Evolutionary conservation across 306 rosid species (phyloP).

Genomic region (Citrullus colocynthis): DNA sequence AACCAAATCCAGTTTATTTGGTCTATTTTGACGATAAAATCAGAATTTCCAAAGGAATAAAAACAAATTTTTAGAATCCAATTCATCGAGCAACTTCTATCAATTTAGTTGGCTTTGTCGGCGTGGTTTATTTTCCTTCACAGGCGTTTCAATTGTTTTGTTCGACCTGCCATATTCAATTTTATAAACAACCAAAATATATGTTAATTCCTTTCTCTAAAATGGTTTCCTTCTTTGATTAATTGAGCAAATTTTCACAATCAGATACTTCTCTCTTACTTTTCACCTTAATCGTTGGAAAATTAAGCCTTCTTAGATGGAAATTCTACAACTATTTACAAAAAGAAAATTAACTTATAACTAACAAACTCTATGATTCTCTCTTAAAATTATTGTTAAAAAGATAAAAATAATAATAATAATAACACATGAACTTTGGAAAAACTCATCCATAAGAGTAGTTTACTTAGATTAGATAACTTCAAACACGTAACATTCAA

Average conservation of each 20-base stretch:
- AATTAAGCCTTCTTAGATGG: too few relatives aligned
- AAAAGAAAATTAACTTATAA: too few relatives aligned
- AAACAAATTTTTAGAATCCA: not conserved
- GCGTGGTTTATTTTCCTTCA: not conserved
- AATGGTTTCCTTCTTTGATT: not conserved
- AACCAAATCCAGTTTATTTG: not conserved
- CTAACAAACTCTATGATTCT: not conserved
- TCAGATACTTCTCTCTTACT: not conserved
- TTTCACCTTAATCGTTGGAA: not conserved
- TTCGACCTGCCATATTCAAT: too few relatives aligned
- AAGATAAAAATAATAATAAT: too few relatives aligned
- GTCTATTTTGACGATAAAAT: not conserved
- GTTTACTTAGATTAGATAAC: not conserved
- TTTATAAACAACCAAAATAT: too few relatives aligned
- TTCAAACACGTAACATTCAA: not conserved
- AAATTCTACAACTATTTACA: not conserved
- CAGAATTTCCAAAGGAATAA: not conserved
- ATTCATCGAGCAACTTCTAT: not conserved
- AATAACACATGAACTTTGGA: too few relatives aligned
- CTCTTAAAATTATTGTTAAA: not conserved
- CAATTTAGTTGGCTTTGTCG: not conserved
- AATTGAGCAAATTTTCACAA: not conserved
- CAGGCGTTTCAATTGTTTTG: too few relatives aligned
- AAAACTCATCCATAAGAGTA: too few relatives aligned
- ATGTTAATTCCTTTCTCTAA: not conserved